Base-by-base conservation (phyloP, 2,329 filamentous ascomycete species). In the Pseudovirgaria hyperparasitica region DNA sequence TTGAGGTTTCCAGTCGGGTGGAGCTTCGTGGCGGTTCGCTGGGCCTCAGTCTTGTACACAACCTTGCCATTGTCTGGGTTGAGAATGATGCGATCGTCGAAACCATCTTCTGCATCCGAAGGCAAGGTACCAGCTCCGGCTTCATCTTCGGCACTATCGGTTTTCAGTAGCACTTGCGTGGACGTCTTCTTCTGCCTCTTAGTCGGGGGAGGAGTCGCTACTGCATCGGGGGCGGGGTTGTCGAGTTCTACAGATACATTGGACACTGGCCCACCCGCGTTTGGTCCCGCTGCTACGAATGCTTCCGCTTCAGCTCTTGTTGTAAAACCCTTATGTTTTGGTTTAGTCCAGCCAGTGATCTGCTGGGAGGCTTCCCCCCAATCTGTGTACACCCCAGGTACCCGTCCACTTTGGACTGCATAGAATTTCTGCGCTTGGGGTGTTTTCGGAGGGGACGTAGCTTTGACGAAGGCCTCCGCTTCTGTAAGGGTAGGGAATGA, bases 401-500 rank as follows among this genome's bases (percentile, higher is more conserved):
- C 54, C 15, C 63, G 60, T 11, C 72, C 72, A 24, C 57, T 58
- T 36, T 66, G 70, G 2, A 77, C 68, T 6, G 61, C 72, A 36
- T 77, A 77, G 45, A 62, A 76, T 40, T 68, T 66, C 12, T 58
- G 52, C 18, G 57, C 57, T 25, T 56, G 41, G 21, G 58, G 50
- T 2, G 53, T 52, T 9, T 46, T 39, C 3, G 47, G 48, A 6
- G 52, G 52, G 30, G 67, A 65, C 38, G 65, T 67, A n/a, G n/a
- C n/a, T 24, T 81, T 80, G 15, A 82, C 63, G 47, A 82, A 94
- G 2, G 71, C 72, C 42, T 80, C 69, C n/a, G 87, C 87, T 33
- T 93, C 84, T 35, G 75, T 67, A 32, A 67, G 60, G 1, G 68
- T 72, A 7, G 65, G 57, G 47, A 93, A 94, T 2, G 79, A 82